A percentile compares a stretch with the other conserved stretches of the same genome.
Evolutionary conservation across 805 yeast genomes (phyloP).

Genomic region (Pichia paraexigua): DNA sequence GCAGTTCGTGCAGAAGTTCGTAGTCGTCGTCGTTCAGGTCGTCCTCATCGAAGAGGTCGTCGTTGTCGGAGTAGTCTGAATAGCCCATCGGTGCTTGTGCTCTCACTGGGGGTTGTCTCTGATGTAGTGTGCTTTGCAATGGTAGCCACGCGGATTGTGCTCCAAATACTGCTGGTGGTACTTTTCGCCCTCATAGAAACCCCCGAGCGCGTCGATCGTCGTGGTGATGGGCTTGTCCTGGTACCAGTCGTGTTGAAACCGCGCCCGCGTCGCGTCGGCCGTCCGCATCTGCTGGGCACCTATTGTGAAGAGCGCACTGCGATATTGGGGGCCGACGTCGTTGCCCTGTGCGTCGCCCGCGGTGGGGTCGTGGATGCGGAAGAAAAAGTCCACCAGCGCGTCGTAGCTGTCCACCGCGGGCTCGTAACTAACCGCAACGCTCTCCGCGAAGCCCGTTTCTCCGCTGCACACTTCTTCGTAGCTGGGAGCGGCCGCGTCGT

Average conservation of each 20-base stretch:
- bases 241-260: conserved; percentile 68
- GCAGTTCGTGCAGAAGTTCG: conserved; percentile 14
- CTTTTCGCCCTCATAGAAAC: conserved; percentile 91
- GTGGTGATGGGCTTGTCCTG: conserved; percentile 65
- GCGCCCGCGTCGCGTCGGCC: conserved; percentile 37
- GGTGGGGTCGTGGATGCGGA: conserved; percentile 92
- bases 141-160: conserved; percentile 79
- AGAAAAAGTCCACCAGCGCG: conserved; percentile 74
- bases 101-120: neutral
- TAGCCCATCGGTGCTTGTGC: too few species aligned
- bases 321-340: conserved; percentile 83
- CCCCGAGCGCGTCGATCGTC: conserved; percentile 52
- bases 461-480: conserved; percentile 74
- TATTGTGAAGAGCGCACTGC: conserved; percentile 72
- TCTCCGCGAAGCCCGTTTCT: conserved; percentile 73
- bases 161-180: conserved; percentile 81
- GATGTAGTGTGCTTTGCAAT: conserved; percentile 76
- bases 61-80: neutral
- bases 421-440: conserved; percentile 74
- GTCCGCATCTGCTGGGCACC: conserved; percentile 30
- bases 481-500: conserved; percentile 45
- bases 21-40: conserved; percentile 36
- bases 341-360: conserved; percentile 77
- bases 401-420: conserved; percentile 52
- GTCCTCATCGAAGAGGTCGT: conserved; percentile 26